phyloP scores from a whole-genome alignment of 306 rosid genomes.

The Amphicarpaea edgeworthii region DNA sequence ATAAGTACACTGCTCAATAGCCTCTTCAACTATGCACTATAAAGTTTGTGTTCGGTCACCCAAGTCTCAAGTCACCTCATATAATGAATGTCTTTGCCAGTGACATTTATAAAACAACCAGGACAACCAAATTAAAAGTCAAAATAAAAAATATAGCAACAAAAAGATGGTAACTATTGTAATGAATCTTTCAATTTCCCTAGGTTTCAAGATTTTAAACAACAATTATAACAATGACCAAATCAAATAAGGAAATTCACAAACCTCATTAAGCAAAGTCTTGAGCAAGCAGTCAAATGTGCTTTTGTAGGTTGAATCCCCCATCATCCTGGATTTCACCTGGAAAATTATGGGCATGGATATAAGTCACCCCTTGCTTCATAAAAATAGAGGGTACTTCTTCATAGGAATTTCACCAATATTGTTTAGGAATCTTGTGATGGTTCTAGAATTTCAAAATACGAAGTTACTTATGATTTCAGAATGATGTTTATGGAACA shows the following conservation, averaged over 20 bases:
- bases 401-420: constrained; percentile 44
- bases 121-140: constrained; percentile 20
- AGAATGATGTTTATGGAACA: constrained; percentile 30
- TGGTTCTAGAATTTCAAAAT: constrained; percentile 25
- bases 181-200: constrained; percentile 6
- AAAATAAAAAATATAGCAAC: constrained; percentile 10
- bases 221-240: constrained; percentile 30
- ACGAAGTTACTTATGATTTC: constrained; percentile 1
- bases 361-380: constrained; percentile 45
- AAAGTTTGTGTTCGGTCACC: neutral
- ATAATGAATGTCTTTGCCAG: constrained; percentile 22
- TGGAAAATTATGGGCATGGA: constrained; percentile 54
- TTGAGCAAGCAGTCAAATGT: constrained; percentile 90
- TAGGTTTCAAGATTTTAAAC: constrained; percentile 26
- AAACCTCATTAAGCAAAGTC: constrained; percentile 85
- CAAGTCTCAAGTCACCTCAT: neutral
- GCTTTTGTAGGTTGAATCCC: constrained; percentile 88
- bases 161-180: neutral
- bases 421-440: constrained; percentile 39
- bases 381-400: constrained; percentile 44
- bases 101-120: constrained; percentile 9
- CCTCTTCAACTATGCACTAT: constrained; percentile 18
- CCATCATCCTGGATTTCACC: constrained; percentile 99
- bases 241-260: constrained; percentile 45
- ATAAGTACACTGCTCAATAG: constrained; percentile 3